Percentiles rank a stretch among this genome's conserved stretches.
Evolutionary conservation across 768 basidiomycete species (phyloP).

Genomic region (Imleria badia): DNA sequence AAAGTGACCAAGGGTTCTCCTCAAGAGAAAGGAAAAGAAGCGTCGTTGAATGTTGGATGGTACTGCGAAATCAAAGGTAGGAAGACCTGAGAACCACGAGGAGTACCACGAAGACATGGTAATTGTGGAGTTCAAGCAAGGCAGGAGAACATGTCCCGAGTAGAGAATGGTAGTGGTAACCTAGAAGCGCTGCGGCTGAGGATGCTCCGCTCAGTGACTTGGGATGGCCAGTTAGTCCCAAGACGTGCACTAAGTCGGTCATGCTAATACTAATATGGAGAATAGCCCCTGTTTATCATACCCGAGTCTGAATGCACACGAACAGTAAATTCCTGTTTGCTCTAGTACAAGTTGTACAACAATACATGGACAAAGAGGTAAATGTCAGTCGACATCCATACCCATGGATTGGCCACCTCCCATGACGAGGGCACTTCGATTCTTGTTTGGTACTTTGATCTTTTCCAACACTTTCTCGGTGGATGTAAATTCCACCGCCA

Average conservation of each 20-base stretch:
- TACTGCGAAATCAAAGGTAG: constrained; percentile 62
- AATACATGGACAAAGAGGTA: background rate
- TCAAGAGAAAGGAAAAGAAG: constrained; percentile 87
- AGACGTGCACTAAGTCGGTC: background rate
- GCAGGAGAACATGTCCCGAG: constrained; percentile 16
- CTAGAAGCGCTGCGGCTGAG: background rate
- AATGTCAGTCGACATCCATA: constrained; percentile 76
- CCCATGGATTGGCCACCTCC: constrained; percentile 88
- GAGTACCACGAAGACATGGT: constrained; percentile 56
- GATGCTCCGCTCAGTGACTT: constrained; percentile 4
- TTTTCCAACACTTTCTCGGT: constrained; percentile 66
- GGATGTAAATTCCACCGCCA: constrained; percentile 42
- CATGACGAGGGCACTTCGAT: constrained; percentile 70
- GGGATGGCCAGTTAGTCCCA: background rate
- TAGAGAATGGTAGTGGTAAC: background rate
- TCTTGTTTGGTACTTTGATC: constrained; percentile 67
- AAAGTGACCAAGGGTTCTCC: constrained; percentile 79
- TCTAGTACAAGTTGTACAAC: constrained; percentile 1
- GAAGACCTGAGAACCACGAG: constrained; percentile 54
- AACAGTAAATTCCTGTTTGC: no score
- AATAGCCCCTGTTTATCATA: constrained; percentile 18
- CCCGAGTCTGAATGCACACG: no score
- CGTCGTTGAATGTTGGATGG: constrained; percentile 78
- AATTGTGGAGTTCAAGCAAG: constrained; percentile 13
- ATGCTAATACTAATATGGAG: constrained; percentile 16